Evolutionary conservation across 176 grass and related monocot genomes (phyloP).

Genomic region (Aegilops umbellulata): DNA sequence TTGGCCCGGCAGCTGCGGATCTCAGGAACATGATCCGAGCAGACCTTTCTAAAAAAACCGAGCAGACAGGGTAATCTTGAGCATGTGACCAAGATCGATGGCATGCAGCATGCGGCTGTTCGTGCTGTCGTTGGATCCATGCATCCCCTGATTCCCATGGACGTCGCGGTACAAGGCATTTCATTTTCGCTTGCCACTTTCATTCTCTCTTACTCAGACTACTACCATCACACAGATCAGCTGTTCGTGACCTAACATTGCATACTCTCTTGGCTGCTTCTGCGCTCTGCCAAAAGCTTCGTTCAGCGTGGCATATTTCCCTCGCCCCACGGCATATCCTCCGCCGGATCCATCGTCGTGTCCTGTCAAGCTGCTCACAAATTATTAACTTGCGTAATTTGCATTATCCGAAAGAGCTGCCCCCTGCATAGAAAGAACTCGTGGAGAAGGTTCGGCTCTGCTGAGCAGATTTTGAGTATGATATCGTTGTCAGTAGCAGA

Average conservation of each 20-base stretch:
- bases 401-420: neutral
- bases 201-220: no score
- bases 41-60: neutral
- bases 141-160: neutral
- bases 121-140: neutral
- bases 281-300: slow-evolving; percentile 12
- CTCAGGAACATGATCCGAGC: neutral
- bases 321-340: slow-evolving; percentile 11
- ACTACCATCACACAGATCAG: neutral
- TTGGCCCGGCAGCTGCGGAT: neutral
- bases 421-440: neutral
- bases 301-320: neutral
- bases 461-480: neutral
- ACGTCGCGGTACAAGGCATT: neutral
- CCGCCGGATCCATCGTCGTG: neutral
- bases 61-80: neutral
- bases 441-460: neutral
- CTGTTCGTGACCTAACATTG: neutral
- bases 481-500: neutral
- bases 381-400: neutral
- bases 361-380: neutral
- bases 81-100: slow-evolving; percentile 12
- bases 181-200: neutral
- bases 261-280: neutral
- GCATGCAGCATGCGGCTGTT: neutral